Conservation (phyloP, 495 filamentous ascomycete genomes). For the Collariella sp. region DNA sequence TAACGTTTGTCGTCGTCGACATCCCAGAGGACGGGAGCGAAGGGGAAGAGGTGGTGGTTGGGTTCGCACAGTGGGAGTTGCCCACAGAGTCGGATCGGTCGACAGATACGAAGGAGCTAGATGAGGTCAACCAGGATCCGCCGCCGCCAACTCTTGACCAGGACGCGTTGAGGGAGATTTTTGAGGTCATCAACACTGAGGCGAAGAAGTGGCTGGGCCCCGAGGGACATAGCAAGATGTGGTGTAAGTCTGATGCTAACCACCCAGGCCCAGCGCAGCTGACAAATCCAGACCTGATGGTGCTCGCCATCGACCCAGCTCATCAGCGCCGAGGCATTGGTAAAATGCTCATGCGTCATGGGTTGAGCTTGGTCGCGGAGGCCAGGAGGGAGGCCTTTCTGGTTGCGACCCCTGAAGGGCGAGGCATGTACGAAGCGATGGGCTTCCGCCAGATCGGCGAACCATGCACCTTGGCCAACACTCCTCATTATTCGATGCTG, state of each 20-base stretch:
- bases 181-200: slow-evolving; percentile 1
- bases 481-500: slow-evolving; percentile 13
- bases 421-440: slow-evolving; percentile 12
- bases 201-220: slow-evolving; percentile 8
- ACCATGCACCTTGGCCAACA: neutral
- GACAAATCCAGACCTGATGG: slow-evolving; percentile 13
- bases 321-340: slow-evolving; percentile 22
- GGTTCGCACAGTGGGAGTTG: slow-evolving; percentile 22
- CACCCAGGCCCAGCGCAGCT: neutral
- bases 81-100: neutral
- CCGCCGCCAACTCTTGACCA: slow-evolving; percentile 7
- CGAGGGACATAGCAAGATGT: slow-evolving; percentile 19
- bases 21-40: neutral
- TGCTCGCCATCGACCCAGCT: slow-evolving; percentile 15
- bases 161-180: neutral
- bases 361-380: slow-evolving; percentile 12
- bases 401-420: slow-evolving; percentile 13
- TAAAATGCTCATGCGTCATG: slow-evolving; percentile 18
- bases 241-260: slow-evolving; percentile 12
- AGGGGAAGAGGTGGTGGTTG: slow-evolving; percentile 10
- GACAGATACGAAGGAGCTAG: neutral
- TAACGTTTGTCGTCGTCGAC: slow-evolving; percentile 19
- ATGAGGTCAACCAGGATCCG: neutral
- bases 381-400: slow-evolving; percentile 12
- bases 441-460: slow-evolving; percentile 14